Base-by-base conservation (phyloP, 75 land plant species). In the Cryptomeria japonica region DNA sequence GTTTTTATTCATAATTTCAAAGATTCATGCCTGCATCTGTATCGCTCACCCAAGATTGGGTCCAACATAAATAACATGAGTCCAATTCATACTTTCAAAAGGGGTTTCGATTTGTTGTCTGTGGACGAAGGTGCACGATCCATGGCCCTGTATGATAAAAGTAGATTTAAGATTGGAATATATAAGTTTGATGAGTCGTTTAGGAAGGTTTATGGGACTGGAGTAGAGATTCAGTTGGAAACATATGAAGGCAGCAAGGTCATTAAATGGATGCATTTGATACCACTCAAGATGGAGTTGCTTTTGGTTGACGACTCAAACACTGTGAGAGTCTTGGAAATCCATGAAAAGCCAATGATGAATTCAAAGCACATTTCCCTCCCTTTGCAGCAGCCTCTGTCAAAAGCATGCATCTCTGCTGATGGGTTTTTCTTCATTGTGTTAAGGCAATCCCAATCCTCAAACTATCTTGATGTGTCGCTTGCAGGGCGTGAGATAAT, bases 271-370 rank as follows among this genome's bases (percentile, higher is more conserved):
- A 89, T 91, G 87, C 49, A 86, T 15, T 86, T 87, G 38, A 64
- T 91, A 2, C 92, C 90, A 18, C 87, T 87, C 32, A 91, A 86
- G 51, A 39, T 77, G 10, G 92, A 91, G 64, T 76, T 91, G 85
- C 77, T 91, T 14, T 38, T 91, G 13, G 84, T 91, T n/a, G 92
- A 89, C 85, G 90, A 83, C 34, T 22, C 84, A 41, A 80, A 84
- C 22, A 56, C 86, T 19, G 76, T 91, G 6, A 86, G 90, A 31
- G 56, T 91, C 64, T 78, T 88, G 85, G 90, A 91, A 44, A 25
- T 91, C 53, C 56, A 85, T 87, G 51, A 34, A 22, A 58, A n/a
- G 75, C 32, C 75, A 13, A 91, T 89, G 88, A 86, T 91, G 88
- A 86, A 64, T 42, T 73, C 90, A 2, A 53, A 86, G 85, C 85